Base-by-base conservation (phyloP, 2,329 filamentous ascomycete genomes). In the Aspergillus awamori region DNA sequence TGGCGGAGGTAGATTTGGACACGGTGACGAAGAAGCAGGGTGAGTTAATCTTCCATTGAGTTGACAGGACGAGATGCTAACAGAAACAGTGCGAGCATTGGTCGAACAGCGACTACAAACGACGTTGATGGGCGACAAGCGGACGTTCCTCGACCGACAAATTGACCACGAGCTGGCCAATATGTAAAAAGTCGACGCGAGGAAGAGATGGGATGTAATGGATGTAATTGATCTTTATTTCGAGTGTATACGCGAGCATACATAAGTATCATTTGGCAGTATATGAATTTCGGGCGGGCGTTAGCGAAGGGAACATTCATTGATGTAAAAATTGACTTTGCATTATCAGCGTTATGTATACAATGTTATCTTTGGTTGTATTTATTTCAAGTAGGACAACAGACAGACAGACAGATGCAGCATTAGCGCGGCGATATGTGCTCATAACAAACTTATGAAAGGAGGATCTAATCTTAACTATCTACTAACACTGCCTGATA, bases 1-100 rank as follows among this genome's bases (percentile, higher is more conserved):
- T 99, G 64, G 80, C 84, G 15, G 94, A 97, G 71, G 93, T 97
- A 0, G 94, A 99, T 76, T 83, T 99, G 45, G 95, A 99, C 75
- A 94, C 86, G n/a, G 92, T 98, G 52, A 99, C 95, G 6, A 99
- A 98, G 87, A 99, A 99, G 82, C 94, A 98, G 80, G 80, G 87
- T 74, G 81, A 81, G 76, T 74, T 8, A 17, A 17, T 1, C n/a
- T 41, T 33, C 11, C 36, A 15, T 22, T 10, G 17, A 24, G 17
- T 11, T 22, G 15, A 36, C 5, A 13, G 5, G 28, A 30, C 5
- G 2, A 15, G 11, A 15, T 38, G 53, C 60, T 60, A 58, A 56
- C 8, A 4, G 10, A 5, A 36, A 49, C 58, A 81, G 89, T 95
- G 59, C 86, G 91, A 54, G 93, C 91, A 3, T 84, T 98, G 48